These are phyloP conservation scores for Sporisorium sorghi DNA, from an alignment of 1,284 basidiomycete species.

Conservation along the genomic window DNA sequence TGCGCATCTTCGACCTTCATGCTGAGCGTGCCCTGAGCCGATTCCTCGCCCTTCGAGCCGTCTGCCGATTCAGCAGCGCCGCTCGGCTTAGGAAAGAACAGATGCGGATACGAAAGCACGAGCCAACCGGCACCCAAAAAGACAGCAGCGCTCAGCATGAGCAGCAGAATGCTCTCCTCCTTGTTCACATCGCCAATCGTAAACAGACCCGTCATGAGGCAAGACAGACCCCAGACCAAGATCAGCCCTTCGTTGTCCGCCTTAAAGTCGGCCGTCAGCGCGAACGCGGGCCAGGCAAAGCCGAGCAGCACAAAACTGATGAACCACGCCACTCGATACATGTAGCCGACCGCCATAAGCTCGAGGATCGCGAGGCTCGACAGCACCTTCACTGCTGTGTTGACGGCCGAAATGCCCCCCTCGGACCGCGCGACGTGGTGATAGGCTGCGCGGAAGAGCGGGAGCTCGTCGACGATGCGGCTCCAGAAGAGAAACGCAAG, in stretches of 20 bases:
- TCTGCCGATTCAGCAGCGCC: neutral
- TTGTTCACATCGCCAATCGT: slow-evolving; percentile 81
- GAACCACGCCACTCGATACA: slow-evolving; percentile 78
- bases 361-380: slow-evolving; percentile 68
- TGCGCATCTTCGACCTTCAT: slow-evolving; percentile 10
- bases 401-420: neutral
- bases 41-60: neutral
- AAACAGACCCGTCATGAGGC: slow-evolving; percentile 76
- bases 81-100: slow-evolving; percentile 31
- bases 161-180: slow-evolving; percentile 73
- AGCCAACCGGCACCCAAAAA: slow-evolving; percentile 39
- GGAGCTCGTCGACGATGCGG: slow-evolving; percentile 47
- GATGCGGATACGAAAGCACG: slow-evolving; percentile 18
- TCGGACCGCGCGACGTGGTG: slow-evolving; percentile 1
- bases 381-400: slow-evolving; percentile 5
- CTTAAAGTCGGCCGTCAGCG: slow-evolving; percentile 47
- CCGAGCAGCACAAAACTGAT: slow-evolving; percentile 77
- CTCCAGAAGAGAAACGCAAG: slow-evolving; percentile 81
- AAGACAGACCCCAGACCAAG: slow-evolving; percentile 74
- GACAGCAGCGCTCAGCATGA: slow-evolving; percentile 45
- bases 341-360: slow-evolving; percentile 78
- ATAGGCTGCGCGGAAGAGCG: slow-evolving; percentile 30
- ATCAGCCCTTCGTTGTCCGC: slow-evolving; percentile 66
- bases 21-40: neutral
- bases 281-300: slow-evolving; percentile 73